Evolutionary conservation across 805 yeast genomes (phyloP), one percentile per base, ranked within the genome.

Genomic region (Kurtzmaniella cleridarum): DNA sequence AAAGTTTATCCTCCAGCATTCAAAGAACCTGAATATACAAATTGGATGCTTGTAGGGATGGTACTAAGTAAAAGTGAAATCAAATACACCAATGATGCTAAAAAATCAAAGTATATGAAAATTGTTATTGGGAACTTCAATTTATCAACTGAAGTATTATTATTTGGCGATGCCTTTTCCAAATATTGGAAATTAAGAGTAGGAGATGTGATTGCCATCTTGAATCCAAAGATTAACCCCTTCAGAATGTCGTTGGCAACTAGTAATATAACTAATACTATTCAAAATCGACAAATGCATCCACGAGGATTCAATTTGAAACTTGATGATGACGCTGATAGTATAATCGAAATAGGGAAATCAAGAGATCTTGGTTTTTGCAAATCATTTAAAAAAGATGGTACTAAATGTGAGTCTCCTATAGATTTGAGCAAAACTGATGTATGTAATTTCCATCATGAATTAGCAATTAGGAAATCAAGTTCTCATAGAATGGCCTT

Each of bases 31-130:
- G 60, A 62, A 27, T 81, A 81, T 50, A 60, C 82, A 3, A 89
- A 90, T 53, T 89, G 88, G 84, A 81, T 81, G n/a, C 73, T 80
- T 1, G 51, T 82, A n/a, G 97, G 95, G 1, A 68, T 85, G 2
- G 65, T 90, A 0, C 63, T 78, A 3, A 51, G 55, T 15, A 88
- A 88, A 51, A 64, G 79, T 3, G 75, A 68, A 6, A 69, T 82
- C 3, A 67, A 71, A 45, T 56, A 62, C 3, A 64, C 85, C 0
- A 46, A 68, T 11, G 43, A 44, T 13, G 54, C 36, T 44, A 59
- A 45, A 53, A 61, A 67, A 11, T 29, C 33, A 12, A 82, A 80
- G 51, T 90, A 67, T 51, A 62, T 85, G 46, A 74, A 74, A 41
- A 41, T 89, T 15, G 72, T 76, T 2, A 49, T 91, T 2, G 84